Conservation (phyloP, 1,284 basidiomycete species). For the Schizophyllum amplum region DNA sequence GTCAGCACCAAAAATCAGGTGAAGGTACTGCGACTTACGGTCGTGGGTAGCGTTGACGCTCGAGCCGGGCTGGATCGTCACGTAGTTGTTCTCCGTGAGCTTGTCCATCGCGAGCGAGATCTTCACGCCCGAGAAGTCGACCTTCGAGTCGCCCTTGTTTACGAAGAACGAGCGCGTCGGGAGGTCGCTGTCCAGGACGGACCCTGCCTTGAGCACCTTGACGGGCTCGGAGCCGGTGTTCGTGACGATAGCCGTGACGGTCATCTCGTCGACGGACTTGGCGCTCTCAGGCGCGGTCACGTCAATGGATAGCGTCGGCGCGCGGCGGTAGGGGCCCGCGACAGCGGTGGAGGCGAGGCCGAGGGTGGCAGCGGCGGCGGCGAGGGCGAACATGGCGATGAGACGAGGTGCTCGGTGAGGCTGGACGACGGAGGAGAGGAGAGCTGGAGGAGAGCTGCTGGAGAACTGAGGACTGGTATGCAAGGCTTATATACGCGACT, state of each 20-base stretch:
- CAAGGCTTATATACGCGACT: neutral
- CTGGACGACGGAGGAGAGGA: neutral
- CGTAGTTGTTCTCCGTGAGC: conserved; percentile 29
- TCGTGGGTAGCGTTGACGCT: conserved; percentile 30
- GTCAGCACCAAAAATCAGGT: neutral
- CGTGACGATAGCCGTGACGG: conserved; percentile 29
- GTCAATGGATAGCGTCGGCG: conserved; percentile 23
- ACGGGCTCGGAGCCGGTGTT: conserved; percentile 30
- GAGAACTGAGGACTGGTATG: neutral
- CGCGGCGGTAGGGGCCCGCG: conserved; percentile 24
- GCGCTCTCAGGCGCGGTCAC: conserved; percentile 22
- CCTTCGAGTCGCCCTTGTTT: conserved; percentile 28
- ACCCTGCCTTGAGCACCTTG: conserved; percentile 34
- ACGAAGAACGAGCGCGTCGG: conserved; percentile 37
- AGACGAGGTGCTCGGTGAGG: neutral
- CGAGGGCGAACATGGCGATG: neutral
- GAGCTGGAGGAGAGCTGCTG: neutral
- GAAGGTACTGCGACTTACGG: conserved; percentile 16
- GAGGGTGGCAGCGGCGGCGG: neutral
- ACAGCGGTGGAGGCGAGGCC: conserved; percentile 17
- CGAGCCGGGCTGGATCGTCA: conserved; percentile 30
- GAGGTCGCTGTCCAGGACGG: conserved; percentile 31
- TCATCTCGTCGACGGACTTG: conserved; percentile 29
- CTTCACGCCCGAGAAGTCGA: conserved; percentile 35
- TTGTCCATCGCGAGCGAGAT: conserved; percentile 16